Percentiles rank a stretch among this genome's conserved stretches.
Evolutionary conservation across 2,329 filamentous ascomycete species (phyloP).

Genomic region (Calonectria pseudoturangicola): DNA sequence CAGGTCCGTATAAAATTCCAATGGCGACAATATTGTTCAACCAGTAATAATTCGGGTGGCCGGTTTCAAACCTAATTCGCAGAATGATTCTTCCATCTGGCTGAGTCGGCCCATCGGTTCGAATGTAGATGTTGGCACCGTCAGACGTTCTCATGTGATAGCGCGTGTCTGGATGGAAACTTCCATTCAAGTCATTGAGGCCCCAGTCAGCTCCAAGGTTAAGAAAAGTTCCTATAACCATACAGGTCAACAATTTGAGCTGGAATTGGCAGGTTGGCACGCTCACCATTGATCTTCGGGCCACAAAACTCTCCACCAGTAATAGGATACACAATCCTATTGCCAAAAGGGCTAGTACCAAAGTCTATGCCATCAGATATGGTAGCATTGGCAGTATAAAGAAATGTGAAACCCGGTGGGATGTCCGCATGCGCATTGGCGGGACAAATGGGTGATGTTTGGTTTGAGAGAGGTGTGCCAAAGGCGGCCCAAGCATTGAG

Average conservation of each 20-base stretch:
- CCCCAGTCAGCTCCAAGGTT: slow-evolving; percentile 18
- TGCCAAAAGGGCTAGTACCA: not conserved
- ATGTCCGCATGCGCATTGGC: not conserved
- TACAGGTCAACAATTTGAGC: not conserved
- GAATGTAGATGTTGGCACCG: slow-evolving; percentile 15
- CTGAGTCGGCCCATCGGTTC: slow-evolving; percentile 1
- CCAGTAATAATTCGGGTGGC: slow-evolving; percentile 5
- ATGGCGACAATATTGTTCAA: slow-evolving; percentile 17
- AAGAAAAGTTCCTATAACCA: not conserved
- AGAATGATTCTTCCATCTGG: not conserved
- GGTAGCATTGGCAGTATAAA: slow-evolving; percentile 9
- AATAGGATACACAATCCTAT: slow-evolving; percentile 6
- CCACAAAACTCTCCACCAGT: slow-evolving; percentile 5
- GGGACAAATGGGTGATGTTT: not conserved
- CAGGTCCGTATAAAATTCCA: slow-evolving; percentile 2
- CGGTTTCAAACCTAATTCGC: slow-evolving; percentile 5
- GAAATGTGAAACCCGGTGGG: slow-evolving; percentile 4
- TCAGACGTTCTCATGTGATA: slow-evolving; percentile 15
- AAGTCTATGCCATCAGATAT: slow-evolving; percentile 1
- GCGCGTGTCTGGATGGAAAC: slow-evolving; percentile 5
- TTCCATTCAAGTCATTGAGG: not conserved
- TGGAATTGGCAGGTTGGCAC: no score
- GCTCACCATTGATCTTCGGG: not conserved
- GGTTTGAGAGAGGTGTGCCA: not conserved
- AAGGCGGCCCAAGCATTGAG: not conserved